Evolutionary conservation across 2,329 filamentous ascomycete species (phyloP).

Genomic region (Diaporthe sp.): DNA sequence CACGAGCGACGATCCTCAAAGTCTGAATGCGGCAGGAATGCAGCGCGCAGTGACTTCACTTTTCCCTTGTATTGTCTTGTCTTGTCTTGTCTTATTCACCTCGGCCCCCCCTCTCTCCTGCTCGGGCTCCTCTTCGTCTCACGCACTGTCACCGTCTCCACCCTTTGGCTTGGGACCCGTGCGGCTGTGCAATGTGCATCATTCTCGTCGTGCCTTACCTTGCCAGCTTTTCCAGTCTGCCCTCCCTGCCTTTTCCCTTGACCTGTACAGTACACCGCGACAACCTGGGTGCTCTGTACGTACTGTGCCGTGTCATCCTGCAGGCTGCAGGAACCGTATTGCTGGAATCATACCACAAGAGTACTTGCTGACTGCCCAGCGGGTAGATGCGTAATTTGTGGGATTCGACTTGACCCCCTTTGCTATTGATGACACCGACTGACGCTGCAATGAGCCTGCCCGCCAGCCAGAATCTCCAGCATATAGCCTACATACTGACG

Average conservation of each 20-base stretch:
- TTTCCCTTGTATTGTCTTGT: conserved; percentile 20
- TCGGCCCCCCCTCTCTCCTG: background rate
- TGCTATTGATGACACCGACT: background rate
- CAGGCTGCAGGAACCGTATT: conserved; percentile 25
- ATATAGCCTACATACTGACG: background rate
- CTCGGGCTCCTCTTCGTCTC: background rate
- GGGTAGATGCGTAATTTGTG: background rate
- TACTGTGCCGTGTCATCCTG: conserved; percentile 4
- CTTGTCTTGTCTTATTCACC: conserved; percentile 22
- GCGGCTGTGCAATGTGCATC: conserved; percentile 30
- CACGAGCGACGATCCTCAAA: conserved; percentile 32
- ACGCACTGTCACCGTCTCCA: conserved; percentile 11
- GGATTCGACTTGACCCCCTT: conserved; percentile 1
- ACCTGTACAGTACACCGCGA: background rate
- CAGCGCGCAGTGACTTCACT: conserved; percentile 20
- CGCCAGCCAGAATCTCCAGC: background rate
- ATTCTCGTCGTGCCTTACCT: background rate
- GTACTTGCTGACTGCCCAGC: background rate
- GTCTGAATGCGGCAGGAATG: conserved; percentile 27
- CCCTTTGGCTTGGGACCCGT: conserved; percentile 13
- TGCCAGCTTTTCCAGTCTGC: background rate
- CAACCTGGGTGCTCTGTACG: background rate
- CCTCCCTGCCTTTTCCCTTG: background rate
- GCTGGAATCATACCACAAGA: conserved; percentile 17
- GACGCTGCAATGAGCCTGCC: background rate